Conservation (phyloP, 1,284 basidiomycete species). For the Sanghuangporus baumii region DNA sequence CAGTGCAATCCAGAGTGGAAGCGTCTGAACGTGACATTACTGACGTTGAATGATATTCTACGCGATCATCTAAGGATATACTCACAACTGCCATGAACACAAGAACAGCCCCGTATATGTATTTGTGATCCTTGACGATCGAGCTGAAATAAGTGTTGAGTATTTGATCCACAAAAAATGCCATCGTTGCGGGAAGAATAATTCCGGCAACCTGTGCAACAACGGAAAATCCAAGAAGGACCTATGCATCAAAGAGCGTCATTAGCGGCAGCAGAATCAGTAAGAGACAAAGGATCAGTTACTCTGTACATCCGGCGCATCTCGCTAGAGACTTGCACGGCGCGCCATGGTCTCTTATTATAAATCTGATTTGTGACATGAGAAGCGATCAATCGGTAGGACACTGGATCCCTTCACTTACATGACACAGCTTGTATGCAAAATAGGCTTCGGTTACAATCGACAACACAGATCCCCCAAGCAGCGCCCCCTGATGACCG, state of each 20-base stretch:
- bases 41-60: background rate
- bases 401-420: background rate
- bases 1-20: conserved; percentile 15
- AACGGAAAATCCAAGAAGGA: conserved; percentile 23
- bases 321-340: conserved; percentile 21
- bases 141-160: conserved; percentile 3
- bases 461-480: conserved; percentile 5
- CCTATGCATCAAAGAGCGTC: background rate
- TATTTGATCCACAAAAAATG: conserved; percentile 22
- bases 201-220: conserved; percentile 22
- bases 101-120: conserved; percentile 15
- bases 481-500: conserved; percentile 1
- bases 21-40: background rate
- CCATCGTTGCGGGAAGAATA: conserved; percentile 21
- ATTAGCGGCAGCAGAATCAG: background rate
- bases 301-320: conserved; percentile 22
- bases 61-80: background rate
- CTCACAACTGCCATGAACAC: conserved; percentile 17
- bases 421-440: conserved; percentile 3
- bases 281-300: background rate
- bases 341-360: conserved; percentile 16
- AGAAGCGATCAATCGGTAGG: background rate
- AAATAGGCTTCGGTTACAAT: conserved; percentile 4
- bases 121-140: conserved; percentile 14
- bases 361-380: conserved; percentile 13